Evolutionary conservation across 805 yeast species (phyloP).

Genomic region (Schwanniomyces sp.): DNA sequence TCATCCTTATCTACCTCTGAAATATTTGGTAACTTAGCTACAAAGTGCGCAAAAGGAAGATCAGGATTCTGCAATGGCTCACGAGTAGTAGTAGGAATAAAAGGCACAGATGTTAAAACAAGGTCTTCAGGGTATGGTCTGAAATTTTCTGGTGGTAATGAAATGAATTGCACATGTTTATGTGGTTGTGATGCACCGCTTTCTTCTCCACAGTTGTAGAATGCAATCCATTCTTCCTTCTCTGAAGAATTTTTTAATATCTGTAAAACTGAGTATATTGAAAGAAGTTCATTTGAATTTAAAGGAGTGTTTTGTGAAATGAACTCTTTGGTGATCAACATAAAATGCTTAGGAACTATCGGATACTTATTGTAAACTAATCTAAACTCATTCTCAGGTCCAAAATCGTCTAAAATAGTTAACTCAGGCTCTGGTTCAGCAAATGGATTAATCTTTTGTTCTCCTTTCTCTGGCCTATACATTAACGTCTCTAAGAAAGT

Average conservation of each 20-base stretch:
- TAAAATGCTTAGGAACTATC: conserved; percentile 72
- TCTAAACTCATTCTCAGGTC: conserved; percentile 50
- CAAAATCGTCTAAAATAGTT: conserved; percentile 55
- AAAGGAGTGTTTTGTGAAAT: conserved; percentile 72
- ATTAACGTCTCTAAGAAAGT: conserved; percentile 33
- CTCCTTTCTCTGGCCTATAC: conserved; percentile 41
- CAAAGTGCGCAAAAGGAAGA: conserved; percentile 79
- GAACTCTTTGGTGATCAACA: conserved; percentile 75
- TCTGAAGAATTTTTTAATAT: conserved; percentile 41
- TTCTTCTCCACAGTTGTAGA: conserved; percentile 83
- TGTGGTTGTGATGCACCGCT: conserved; percentile 96
- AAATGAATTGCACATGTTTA: conserved; percentile 86
- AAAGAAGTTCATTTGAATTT: conserved; percentile 64
- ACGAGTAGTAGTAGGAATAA: conserved; percentile 49
- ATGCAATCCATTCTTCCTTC: conserved; percentile 63
- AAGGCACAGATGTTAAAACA: conserved; percentile 46
- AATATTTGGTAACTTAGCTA: conserved; percentile 55
- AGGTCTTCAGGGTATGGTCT: conserved; percentile 54
- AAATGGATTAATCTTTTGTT: conserved; percentile 65
- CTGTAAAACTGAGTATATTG: conserved; percentile 55
- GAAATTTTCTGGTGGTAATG: conserved; percentile 57
- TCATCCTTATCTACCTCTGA: conserved; percentile 49
- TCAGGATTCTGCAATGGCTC: conserved; percentile 64
- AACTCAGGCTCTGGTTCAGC: conserved; percentile 75
- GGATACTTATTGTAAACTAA: conserved; percentile 87